These are phyloP conservation scores for Moesziomyces aphidis DNA, from an alignment of 1,284 basidiomycete genomes.

Conservation along the genomic window DNA sequence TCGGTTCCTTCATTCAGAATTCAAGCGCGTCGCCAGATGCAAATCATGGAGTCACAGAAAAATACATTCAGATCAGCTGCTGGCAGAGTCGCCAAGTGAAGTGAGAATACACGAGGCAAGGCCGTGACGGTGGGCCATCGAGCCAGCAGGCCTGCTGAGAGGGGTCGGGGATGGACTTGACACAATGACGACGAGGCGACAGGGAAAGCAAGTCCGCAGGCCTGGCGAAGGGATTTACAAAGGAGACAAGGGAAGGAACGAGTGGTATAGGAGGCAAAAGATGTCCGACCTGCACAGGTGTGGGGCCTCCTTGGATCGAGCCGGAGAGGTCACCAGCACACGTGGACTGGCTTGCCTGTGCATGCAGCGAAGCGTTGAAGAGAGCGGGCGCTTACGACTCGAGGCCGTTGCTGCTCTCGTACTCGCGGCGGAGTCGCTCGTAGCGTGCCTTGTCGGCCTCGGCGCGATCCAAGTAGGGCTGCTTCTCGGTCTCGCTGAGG, in stretches of 20 bases:
- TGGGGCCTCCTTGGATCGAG: too few species aligned
- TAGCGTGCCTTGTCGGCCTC: conserved; percentile 63
- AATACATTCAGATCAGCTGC: neutral
- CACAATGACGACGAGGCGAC: too few species aligned
- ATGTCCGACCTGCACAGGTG: neutral
- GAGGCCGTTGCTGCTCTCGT: conserved; percentile 46
- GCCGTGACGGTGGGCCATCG: neutral
- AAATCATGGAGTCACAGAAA: neutral
- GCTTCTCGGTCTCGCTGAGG: conserved; percentile 88
- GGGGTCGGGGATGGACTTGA: too few species aligned
- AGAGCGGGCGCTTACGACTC: conserved; percentile 16
- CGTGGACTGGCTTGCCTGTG: too few species aligned
- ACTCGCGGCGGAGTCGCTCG: conserved; percentile 58
- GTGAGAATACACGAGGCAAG: neutral
- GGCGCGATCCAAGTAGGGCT: conserved; percentile 61
- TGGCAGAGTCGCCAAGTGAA: neutral
- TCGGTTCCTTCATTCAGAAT: neutral
- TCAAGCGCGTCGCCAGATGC: neutral
- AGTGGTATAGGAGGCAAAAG: neutral
- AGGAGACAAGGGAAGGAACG: neutral
- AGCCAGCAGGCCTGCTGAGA: neutral
- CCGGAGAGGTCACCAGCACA: too few species aligned
- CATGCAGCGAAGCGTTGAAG: too few species aligned
- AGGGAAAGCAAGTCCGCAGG: too few species aligned
- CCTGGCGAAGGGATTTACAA: neutral